These are phyloP conservation scores for Pichia phayaonensis DNA, from an alignment of 805 yeast genomes.

Conservation along the genomic window DNA sequence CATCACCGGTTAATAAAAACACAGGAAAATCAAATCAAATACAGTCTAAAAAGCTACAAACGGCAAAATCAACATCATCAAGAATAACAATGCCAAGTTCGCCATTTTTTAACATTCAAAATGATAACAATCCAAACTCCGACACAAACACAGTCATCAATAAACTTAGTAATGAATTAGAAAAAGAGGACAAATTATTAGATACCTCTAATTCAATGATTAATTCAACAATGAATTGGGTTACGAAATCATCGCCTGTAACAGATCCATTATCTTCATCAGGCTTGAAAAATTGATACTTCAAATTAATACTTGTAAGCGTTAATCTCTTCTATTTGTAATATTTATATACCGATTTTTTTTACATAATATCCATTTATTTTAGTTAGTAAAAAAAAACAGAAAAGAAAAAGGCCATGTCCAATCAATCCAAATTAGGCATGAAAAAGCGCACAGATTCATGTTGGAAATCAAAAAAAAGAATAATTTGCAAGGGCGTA, in stretches of 20 bases:
- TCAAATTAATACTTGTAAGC: too few species aligned
- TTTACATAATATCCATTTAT: too few species aligned
- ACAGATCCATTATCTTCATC: slow-evolving; percentile 19
- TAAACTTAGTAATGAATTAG: not conserved
- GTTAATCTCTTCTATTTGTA: too few species aligned
- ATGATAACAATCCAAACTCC: slow-evolving; percentile 1
- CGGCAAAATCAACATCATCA: not conserved
- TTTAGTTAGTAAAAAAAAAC: too few species aligned
- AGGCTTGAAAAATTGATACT: not conserved
- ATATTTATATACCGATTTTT: too few species aligned
- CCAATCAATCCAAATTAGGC: too few species aligned
- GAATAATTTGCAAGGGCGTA: not conserved
- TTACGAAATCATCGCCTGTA: slow-evolving; percentile 21
- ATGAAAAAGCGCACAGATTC: not conserved
- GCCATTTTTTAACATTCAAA: slow-evolving; percentile 21
- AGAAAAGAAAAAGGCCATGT: too few species aligned
- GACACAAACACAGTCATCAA: not conserved
- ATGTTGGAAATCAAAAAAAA: not conserved
- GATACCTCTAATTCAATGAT: slow-evolving; percentile 15
- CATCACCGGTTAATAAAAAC: not conserved
- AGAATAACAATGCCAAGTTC: slow-evolving; percentile 27
- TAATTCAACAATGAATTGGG: slow-evolving; percentile 17
- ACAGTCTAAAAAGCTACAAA: not conserved
- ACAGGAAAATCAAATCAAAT: not conserved
- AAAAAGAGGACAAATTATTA: slow-evolving; percentile 13